These are phyloP conservation scores for Scolecobasidium constrictum DNA, from an alignment of 2,329 filamentous ascomycete species.

Conservation along the genomic window DNA sequence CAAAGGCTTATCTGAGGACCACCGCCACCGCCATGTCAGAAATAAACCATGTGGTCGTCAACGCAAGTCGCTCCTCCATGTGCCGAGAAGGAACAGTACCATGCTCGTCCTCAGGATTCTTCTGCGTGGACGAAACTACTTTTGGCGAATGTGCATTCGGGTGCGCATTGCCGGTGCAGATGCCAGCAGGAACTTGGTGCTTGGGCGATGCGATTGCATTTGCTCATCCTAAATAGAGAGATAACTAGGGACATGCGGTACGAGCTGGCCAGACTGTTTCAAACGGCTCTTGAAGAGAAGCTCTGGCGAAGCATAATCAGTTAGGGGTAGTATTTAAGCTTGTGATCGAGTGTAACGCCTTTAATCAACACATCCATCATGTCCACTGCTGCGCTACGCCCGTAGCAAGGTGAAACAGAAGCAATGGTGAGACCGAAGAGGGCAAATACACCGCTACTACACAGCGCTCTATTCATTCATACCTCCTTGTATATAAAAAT, in stretches of 20 bases:
- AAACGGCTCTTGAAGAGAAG: no score
- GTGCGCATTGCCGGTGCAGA: background rate
- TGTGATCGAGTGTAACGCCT: no score
- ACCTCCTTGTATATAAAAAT: no score
- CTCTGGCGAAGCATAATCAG: no score
- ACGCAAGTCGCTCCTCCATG: slow-evolving; percentile 1
- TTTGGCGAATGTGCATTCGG: slow-evolving; percentile 3
- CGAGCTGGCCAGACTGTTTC: no score
- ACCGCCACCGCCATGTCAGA: slow-evolving; percentile 2
- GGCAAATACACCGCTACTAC: no score
- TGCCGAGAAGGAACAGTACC: slow-evolving; percentile 3
- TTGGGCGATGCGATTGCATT: slow-evolving; percentile 2
- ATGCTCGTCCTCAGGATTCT: slow-evolving; percentile 5
- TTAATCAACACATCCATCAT: no score
- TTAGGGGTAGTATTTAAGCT: no score
- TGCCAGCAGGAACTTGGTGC: slow-evolving; percentile 4
- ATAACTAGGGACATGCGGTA: background rate
- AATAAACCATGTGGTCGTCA: slow-evolving; percentile 1
- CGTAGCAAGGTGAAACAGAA: no score
- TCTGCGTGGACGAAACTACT: slow-evolving; percentile 3
- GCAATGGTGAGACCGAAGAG: no score
- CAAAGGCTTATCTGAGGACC: slow-evolving; percentile 1
- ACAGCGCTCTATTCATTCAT: no score
- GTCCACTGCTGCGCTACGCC: no score
- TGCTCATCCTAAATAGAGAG: background rate